Conservation (phyloP, 1,284 basidiomycete genomes). For the Inonotus obliquus region DNA sequence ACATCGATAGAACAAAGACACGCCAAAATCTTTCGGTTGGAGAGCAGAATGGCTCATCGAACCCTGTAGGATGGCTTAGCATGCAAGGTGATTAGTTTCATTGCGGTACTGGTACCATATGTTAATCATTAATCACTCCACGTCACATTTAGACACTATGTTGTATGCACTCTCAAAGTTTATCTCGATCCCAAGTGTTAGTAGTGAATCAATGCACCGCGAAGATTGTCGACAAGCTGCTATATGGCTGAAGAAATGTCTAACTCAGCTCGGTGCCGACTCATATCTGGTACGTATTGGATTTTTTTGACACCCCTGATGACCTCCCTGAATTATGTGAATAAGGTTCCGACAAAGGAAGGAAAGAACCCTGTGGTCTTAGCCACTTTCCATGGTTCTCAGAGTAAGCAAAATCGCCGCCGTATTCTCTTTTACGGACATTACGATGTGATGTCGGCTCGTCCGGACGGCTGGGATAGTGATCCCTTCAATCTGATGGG, state of each 20-base stretch:
- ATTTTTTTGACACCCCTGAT: neutral
- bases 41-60: slow-evolving; percentile 7
- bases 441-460: slow-evolving; percentile 89
- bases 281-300: slow-evolving; percentile 57
- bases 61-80: slow-evolving; percentile 15
- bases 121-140: neutral
- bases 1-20: slow-evolving; percentile 35
- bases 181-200: slow-evolving; percentile 83
- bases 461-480: slow-evolving; percentile 71
- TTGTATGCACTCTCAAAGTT: slow-evolving; percentile 80
- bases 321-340: neutral
- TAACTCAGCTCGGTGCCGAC: slow-evolving; percentile 81
- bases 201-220: slow-evolving; percentile 57
- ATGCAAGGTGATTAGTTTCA: slow-evolving; percentile 13
- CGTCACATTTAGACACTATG: slow-evolving; percentile 47
- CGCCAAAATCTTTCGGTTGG: neutral
- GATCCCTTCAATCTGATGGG: slow-evolving; percentile 84
- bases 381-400: slow-evolving; percentile 74
- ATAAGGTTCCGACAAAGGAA: slow-evolving; percentile 60
- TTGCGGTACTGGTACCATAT: neutral
- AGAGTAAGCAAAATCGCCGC: slow-evolving; percentile 49
- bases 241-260: slow-evolving; percentile 83
- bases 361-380: slow-evolving; percentile 79
- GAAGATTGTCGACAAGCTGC: slow-evolving; percentile 93
- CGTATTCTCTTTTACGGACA: slow-evolving; percentile 92